These are phyloP conservation scores for Mycogone perniciosa DNA, from an alignment of 2,329 filamentous ascomycete genomes.

Conservation along the genomic window DNA sequence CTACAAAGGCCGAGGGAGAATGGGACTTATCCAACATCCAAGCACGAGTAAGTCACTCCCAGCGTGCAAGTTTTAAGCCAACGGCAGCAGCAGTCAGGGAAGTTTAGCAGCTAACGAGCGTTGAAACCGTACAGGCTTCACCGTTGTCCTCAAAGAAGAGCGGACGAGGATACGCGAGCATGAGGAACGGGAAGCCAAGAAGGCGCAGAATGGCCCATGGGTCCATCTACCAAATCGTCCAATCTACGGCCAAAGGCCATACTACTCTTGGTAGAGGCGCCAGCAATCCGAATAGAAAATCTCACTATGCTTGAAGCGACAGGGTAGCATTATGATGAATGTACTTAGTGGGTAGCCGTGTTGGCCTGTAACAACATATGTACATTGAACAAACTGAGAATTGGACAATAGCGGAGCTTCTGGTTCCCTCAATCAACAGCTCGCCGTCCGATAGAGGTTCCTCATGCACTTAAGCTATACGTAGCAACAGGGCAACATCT, in stretches of 20 bases:
- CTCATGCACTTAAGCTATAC: no score
- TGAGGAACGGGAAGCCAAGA: conserved; percentile 70
- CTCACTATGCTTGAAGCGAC: not conserved
- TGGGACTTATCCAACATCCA: conserved; percentile 62
- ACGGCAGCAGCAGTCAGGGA: no score
- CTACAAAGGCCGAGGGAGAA: conserved; percentile 68
- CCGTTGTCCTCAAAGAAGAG: conserved; percentile 86
- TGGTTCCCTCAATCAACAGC: no score
- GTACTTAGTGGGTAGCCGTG: not conserved
- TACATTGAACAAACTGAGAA: conserved; percentile 28
- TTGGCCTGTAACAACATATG: conserved; percentile 29
- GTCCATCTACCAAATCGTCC: conserved; percentile 80
- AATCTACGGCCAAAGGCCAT: conserved; percentile 77
- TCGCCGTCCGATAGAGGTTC: no score
- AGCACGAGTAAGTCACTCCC: conserved; percentile 59
- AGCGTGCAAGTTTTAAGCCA: not conserved
- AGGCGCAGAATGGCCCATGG: conserved; percentile 73
- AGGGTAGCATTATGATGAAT: conserved; percentile 5
- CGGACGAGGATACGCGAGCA: conserved; percentile 77
- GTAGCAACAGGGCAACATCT: no score
- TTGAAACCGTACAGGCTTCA: conserved; percentile 50
- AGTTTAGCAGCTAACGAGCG: not conserved
- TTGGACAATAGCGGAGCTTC: conserved; percentile 7
- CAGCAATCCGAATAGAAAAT: not conserved
- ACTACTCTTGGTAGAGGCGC: conserved; percentile 73